These are phyloP conservation scores for Ceratobasidium sp. DNA, from an alignment of 1,284 basidiomycete species.

Conservation along the genomic window DNA sequence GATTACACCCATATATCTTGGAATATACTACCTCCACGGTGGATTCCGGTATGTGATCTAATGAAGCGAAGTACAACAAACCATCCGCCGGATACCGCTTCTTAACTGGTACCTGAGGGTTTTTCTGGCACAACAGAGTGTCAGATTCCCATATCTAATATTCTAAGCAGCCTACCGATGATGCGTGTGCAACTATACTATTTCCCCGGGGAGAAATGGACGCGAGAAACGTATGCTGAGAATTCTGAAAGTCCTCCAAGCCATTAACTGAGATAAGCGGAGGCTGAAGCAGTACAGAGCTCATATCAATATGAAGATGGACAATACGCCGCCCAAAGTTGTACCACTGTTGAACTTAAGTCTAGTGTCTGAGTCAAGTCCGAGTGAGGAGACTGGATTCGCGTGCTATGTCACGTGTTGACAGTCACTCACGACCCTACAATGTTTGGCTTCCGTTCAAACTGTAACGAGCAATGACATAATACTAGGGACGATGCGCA, in stretches of 20 bases:
- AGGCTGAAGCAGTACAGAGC: slow-evolving; percentile 21
- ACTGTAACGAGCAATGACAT: too few species aligned
- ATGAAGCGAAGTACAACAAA: slow-evolving; percentile 44
- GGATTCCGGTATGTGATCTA: slow-evolving; percentile 45
- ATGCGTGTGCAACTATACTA: slow-evolving; percentile 34
- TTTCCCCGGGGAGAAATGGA: slow-evolving; percentile 34
- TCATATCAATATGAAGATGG: background rate
- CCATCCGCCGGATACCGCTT: slow-evolving; percentile 36
- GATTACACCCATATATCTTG: background rate
- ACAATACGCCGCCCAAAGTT: background rate
- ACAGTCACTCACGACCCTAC: too few species aligned
- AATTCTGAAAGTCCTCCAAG: slow-evolving; percentile 35
- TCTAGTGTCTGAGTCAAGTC: too few species aligned
- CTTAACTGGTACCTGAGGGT: slow-evolving; percentile 18
- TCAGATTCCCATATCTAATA: background rate
- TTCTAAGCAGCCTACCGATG: background rate
- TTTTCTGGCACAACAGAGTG: slow-evolving; percentile 3
- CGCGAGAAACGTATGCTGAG: slow-evolving; percentile 33
- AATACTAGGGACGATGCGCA: too few species aligned
- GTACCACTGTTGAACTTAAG: too few species aligned
- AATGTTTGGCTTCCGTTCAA: too few species aligned
- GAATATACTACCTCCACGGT: slow-evolving; percentile 22
- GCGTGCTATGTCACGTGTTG: too few species aligned
- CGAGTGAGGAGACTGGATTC: too few species aligned
- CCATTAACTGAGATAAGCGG: slow-evolving; percentile 14